A percentile compares a stretch with the other conserved stretches of the same genome.
Evolutionary conservation across 257 asterid genomes (phyloP).

Genomic region (Solanum sejunctum): DNA sequence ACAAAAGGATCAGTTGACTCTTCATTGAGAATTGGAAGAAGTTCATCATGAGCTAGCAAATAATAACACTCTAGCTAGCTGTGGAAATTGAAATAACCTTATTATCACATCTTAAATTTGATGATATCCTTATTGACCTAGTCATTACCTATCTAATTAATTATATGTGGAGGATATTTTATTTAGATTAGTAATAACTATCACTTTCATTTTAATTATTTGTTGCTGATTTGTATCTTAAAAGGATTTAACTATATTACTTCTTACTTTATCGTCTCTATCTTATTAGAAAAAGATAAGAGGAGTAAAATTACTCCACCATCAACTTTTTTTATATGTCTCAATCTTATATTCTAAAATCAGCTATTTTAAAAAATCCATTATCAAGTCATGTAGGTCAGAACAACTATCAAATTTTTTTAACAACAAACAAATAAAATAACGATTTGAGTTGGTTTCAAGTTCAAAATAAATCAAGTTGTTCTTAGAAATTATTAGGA

Average conservation of each 20-base stretch:
- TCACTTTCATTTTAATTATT: neutral
- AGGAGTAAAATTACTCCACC: too few relatives aligned
- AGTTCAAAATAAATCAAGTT: too few relatives aligned
- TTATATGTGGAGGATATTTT: neutral
- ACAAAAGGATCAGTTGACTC: conserved; percentile 26
- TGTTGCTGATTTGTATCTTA: neutral
- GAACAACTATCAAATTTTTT: too few relatives aligned
- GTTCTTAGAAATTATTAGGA: too few relatives aligned
- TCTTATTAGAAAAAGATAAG: too few relatives aligned
- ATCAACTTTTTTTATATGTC: too few relatives aligned
- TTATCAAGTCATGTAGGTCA: too few relatives aligned
- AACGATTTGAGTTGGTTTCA: too few relatives aligned
- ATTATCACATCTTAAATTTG: neutral
- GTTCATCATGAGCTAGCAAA: neutral
- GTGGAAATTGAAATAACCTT: neutral
- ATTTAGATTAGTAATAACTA: neutral
- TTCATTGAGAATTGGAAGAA: conserved; percentile 38
- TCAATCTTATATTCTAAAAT: too few relatives aligned
- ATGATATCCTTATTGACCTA: neutral
- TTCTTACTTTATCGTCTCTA: too few relatives aligned
- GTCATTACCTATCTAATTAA: neutral
- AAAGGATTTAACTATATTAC: neutral
- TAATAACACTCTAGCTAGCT: neutral
- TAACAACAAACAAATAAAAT: too few relatives aligned
- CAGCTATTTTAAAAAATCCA: too few relatives aligned